Evolutionary conservation across 2,329 filamentous ascomycete genomes (phyloP), one percentile per base, ranked within the genome.

Genomic region (Penicillium oxalicum): DNA sequence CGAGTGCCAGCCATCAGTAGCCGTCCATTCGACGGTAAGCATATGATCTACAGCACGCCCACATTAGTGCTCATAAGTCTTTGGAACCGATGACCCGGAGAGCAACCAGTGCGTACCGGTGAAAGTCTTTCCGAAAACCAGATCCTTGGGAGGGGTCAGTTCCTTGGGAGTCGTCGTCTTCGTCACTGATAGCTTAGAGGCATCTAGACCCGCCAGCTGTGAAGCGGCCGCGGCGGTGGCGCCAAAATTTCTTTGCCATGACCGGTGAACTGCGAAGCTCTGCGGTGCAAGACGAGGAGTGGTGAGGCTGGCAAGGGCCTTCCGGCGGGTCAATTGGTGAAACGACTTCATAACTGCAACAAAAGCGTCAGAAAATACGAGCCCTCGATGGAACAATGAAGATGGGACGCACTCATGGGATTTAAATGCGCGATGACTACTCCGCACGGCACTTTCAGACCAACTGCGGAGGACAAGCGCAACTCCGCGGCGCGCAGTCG

Each of bases 1-100:
- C 11, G 83, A 73, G 37, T 86, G 74, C 93, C 93, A 96, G 69
- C 91, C 93, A 57, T 87, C 77, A 42, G 80, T 75, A 51, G 89
- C 82, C 47, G 87, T 91, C 93, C 93, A 98, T 77, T 96, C 90
- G 60, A 95, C 80, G 51, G 86, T 84, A 64, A 97, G 84, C 91
- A 98, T 97, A 74, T 97, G 93, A 75, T 98, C 93, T 94, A 66
- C 40, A 34, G 12, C n/a, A 42, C 35, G 33, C 29, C 34, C 18
- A 24, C 35, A 53, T 67, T 48, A 67, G 58, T 41, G 25, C 11
- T 32, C 8, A 13, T 37, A 41, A 32, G 13, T 9, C 25, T 29
- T 35, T 12, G 1, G 11, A 32, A 32, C 7, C 29, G 4, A 13
- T 27, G 9, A 28, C 44, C 13, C 13, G 4, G n/a, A n/a, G 9